These are phyloP conservation scores for Fusarium metavorans DNA, from an alignment of 2,329 filamentous ascomycete genomes.

Conservation along the genomic window DNA sequence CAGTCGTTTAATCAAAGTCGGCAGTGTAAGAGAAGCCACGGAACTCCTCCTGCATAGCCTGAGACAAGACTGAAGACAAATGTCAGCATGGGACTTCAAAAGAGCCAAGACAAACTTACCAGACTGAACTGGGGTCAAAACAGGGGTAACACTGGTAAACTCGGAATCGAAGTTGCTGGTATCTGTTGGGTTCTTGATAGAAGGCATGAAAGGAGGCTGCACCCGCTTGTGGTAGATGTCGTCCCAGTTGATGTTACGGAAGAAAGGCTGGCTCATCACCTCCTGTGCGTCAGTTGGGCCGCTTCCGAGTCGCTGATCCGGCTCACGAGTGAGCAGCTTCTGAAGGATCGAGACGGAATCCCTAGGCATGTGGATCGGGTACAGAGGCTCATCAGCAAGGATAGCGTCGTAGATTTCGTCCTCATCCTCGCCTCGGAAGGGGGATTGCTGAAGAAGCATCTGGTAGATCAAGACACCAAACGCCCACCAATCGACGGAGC, in stretches of 20 bases:
- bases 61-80: constrained; percentile 79
- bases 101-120: constrained; percentile 70
- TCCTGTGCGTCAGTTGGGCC: constrained; percentile 98
- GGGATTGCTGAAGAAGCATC: constrained; percentile 98
- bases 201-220: constrained; percentile 87
- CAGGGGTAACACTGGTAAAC: constrained; percentile 97
- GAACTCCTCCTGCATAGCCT: constrained; percentile 99
- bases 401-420: constrained; percentile 99
- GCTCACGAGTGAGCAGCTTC: constrained; percentile 95
- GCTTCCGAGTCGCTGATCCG: constrained; percentile 90
- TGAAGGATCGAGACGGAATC: constrained; percentile 98
- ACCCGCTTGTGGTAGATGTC: constrained; percentile 97
- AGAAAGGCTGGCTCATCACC: constrained; percentile 99
- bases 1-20: constrained; percentile 76
- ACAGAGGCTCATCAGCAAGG: constrained; percentile 94
- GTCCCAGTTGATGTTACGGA: constrained; percentile 98
- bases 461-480: constrained; percentile 99
- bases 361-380: constrained; percentile 98
- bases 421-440: constrained; percentile 98
- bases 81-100: constrained; percentile 41
- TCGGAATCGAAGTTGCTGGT: constrained; percentile 99
- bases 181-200: constrained; percentile 91
- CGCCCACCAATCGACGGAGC: constrained; percentile 99
- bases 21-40: constrained; percentile 97
- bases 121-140: constrained; percentile 96